phyloP scores from a whole-genome alignment of 306 rosid genomes.

The Astragalus membranaceus region DNA sequence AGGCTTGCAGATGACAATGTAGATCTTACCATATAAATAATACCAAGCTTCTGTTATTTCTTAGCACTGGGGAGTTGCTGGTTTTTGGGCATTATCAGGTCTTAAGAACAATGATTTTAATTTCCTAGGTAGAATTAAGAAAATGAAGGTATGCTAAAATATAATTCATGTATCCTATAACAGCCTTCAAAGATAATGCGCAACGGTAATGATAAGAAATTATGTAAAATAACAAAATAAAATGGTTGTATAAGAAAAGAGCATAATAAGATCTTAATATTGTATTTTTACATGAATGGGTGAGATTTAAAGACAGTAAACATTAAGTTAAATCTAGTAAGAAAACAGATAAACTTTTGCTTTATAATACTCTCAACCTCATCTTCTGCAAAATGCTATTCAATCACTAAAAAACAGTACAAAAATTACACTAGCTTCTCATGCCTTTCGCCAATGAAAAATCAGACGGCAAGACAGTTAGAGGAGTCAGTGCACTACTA shows the following conservation, averaged over 20 bases:
- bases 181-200: too few relatives aligned
- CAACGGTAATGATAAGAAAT: too few relatives aligned
- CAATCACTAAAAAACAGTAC: constrained; percentile 23
- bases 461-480: constrained; percentile 15
- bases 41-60: too few relatives aligned
- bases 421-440: constrained; percentile 21
- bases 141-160: too few relatives aligned
- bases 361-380: constrained; percentile 4
- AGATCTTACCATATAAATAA: too few relatives aligned
- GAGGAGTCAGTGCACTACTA: constrained; percentile 12
- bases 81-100: too few relatives aligned
- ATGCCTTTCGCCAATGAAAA: constrained; percentile 41
- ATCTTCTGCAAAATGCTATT: constrained; percentile 22
- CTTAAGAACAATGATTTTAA: too few relatives aligned
- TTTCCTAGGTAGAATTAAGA: too few relatives aligned
- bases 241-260: too few relatives aligned
- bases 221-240: not conserved
- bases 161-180: too few relatives aligned
- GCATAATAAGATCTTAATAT: not conserved
- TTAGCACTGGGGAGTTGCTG: too few relatives aligned
- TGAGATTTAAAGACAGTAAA: not conserved
- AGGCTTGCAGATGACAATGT: too few relatives aligned
- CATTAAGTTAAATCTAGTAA: not conserved
- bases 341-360: not conserved
- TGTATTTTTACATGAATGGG: not conserved